Evolutionary conservation across 2,329 filamentous ascomycete species (phyloP), one percentile per base, ranked within the genome.

Genomic region (Hymenoscyphus occultus): DNA sequence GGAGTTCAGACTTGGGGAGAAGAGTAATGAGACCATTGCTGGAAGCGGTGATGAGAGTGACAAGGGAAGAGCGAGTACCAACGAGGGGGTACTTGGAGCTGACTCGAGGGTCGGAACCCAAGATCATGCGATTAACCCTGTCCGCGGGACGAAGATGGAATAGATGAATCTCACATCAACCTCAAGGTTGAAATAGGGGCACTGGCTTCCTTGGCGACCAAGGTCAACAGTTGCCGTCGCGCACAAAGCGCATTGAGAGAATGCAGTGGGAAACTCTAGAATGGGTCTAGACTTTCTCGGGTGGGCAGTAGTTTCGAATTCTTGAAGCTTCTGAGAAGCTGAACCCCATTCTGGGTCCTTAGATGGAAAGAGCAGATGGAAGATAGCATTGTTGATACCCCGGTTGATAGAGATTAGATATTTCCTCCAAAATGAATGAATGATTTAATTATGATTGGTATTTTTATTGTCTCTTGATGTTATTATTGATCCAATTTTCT

Each of bases 1-100:
- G 28, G 73, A 74, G 60, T 67, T 64, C 45, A 72, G 70, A 64
- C 48, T 68, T 56, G 71, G 71, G 31, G 71, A 67, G 54, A 65
- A 62, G 10, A 59, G 45, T n/a, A 60, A 56, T n/a, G 60, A 67
- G 32, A 61, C 60, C 22, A 54, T 42, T 56, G 56, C 28, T 56
- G 16, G 28, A 22, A 35, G 22, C 39, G 60, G 39, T 5, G 64
- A 28, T 39, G 62, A 45, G 12, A 61, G 42, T 63, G 64, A 63
- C 16, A 63, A 64, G 28, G 35, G 35, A 12, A 66, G 31, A 60
- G 61, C 59, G 35, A 64, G 58, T n/a, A 54, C 64, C 13, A 68
- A 60, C 59, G 59, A 63, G 58, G 60, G 59, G 16, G 60, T 51
- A 5, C 19, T 51, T 2, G 9, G n/a, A 3, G 19, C 45, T n/a